A percentile compares a stretch with the other conserved stretches of the same genome.
These are phyloP conservation scores for Myxozyma geophila DNA, from an alignment of 805 yeast genomes.

Conservation along the genomic window DNA sequence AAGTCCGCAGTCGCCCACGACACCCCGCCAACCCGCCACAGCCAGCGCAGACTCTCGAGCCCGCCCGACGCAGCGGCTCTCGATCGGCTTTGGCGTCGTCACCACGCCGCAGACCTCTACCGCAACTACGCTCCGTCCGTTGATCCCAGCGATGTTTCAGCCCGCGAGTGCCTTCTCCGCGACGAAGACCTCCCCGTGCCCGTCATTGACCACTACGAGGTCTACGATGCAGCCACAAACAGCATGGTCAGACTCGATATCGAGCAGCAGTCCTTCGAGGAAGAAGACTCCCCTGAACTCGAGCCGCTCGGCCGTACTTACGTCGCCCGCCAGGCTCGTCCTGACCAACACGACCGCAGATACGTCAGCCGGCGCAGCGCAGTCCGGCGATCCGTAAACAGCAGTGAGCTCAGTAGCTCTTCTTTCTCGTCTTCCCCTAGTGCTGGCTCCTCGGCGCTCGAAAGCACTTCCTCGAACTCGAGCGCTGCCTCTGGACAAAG, in stretches of 20 bases:
- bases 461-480: not conserved
- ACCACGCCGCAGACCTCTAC: conserved; percentile 3
- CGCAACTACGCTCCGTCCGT: not conserved
- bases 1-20: not conserved
- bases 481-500: not conserved
- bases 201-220: not conserved
- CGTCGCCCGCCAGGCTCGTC: conserved; percentile 22
- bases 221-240: not conserved
- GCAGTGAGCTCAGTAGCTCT: not conserved
- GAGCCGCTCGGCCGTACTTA: conserved; percentile 34
- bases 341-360: conserved; percentile 11
- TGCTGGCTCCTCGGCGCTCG: too few relatives aligned
- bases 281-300: conserved; percentile 18
- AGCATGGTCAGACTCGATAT: not conserved
- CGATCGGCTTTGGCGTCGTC: not conserved
- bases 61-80: not conserved
- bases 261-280: not conserved
- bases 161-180: conserved; percentile 4
- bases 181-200: not conserved
- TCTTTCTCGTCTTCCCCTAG: not conserved
- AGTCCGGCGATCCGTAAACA: not conserved
- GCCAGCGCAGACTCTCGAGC: not conserved
- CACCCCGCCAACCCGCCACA: not conserved
- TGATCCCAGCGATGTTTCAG: not conserved
- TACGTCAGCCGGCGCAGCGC: conserved; percentile 6